phyloP scores from a whole-genome alignment of 2,329 filamentous ascomycete genomes.

The Pseudopyricularia cyperi region DNA sequence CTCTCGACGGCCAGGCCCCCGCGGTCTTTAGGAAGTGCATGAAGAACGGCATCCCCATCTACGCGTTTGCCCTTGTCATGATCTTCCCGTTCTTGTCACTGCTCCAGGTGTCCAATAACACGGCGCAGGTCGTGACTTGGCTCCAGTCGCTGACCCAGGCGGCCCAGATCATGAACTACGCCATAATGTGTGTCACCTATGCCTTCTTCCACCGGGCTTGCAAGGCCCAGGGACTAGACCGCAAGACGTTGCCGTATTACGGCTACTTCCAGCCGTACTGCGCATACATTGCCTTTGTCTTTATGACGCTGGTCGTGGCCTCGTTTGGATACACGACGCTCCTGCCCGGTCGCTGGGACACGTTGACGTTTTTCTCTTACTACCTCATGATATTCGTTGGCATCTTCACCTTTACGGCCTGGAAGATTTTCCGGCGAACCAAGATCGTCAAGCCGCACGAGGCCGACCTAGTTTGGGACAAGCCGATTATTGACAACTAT shows the following conservation, averaged over 20 bases:
- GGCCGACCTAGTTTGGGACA: conserved; percentile 14
- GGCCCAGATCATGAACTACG: conserved; percentile 45
- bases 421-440: conserved; percentile 45
- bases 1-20: conserved; percentile 41
- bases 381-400: conserved; percentile 45
- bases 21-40: conserved; percentile 39
- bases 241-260: conserved; percentile 40
- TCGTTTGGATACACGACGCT: conserved; percentile 45
- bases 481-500: conserved; percentile 23
- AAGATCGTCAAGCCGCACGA: conserved; percentile 7
- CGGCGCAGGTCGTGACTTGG: conserved; percentile 45
- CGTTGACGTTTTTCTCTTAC: conserved; percentile 34
- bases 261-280: conserved; percentile 44
- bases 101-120: conserved; percentile 41
- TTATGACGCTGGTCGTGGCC: conserved; percentile 28
- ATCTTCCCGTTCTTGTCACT: conserved; percentile 51
- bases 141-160: conserved; percentile 47
- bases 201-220: conserved; percentile 44
- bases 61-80: conserved; percentile 45
- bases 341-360: conserved; percentile 24
- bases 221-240: conserved; percentile 37
- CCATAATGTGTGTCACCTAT: conserved; percentile 43
- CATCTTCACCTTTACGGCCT: conserved; percentile 39
- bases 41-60: conserved; percentile 47
- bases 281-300: conserved; percentile 29